Percentiles rank a stretch among this genome's conserved stretches.
Evolutionary conservation across 768 basidiomycete genomes (phyloP).

Genomic region (Boletus patriciae): DNA sequence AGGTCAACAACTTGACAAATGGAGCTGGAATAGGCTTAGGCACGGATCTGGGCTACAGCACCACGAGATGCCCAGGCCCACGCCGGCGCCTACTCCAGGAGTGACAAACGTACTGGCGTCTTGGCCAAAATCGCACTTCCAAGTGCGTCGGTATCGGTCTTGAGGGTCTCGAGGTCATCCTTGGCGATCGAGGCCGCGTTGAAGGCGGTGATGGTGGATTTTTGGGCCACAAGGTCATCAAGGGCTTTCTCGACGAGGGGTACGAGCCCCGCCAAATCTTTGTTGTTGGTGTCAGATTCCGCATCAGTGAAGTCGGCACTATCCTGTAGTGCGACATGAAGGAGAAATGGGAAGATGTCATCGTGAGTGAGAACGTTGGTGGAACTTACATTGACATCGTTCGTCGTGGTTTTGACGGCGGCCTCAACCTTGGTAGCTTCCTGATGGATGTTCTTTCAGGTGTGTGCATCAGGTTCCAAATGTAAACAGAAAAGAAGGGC

Average conservation of each 20-base stretch:
- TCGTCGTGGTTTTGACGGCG: fast-evolving
- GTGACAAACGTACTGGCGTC: constrained; percentile 3
- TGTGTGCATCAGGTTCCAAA: not conserved
- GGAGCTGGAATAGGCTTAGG: not conserved
- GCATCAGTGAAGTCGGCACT: not conserved
- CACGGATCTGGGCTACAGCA: not conserved
- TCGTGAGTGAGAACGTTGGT: not conserved
- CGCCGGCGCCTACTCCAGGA: not conserved
- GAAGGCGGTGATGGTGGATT: fast-evolving
- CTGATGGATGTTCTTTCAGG: not conserved
- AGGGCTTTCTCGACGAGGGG: not conserved
- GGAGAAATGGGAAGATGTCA: too few species aligned
- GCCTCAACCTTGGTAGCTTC: fast-evolving
- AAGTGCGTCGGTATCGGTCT: not conserved
- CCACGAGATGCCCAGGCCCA: not conserved
- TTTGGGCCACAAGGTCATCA: not conserved
- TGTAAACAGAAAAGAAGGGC: not conserved
- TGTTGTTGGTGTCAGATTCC: not conserved
- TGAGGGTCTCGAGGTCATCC: not conserved
- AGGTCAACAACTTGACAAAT: not conserved
- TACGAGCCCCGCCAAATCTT: fast-evolving
- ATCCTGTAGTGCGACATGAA: not conserved
- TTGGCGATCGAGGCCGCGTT: fast-evolving
- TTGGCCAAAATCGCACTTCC: not conserved
- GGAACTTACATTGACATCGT: not conserved